phyloP scores from a whole-genome alignment of 805 yeast species.

The Clavispora phyllophila region DNA sequence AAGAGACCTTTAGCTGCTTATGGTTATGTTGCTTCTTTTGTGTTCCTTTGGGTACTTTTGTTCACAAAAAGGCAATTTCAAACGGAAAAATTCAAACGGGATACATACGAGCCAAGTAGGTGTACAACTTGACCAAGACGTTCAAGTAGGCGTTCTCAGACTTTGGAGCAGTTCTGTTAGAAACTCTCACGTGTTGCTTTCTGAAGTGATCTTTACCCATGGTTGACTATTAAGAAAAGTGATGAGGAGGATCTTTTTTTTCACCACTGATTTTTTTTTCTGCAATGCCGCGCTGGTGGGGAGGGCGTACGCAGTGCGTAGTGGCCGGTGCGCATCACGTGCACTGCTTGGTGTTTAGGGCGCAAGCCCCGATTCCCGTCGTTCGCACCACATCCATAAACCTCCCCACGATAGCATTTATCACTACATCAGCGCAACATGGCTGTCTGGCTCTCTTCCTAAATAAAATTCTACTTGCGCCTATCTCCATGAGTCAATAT shows the following conservation, averaged over 20 bases:
- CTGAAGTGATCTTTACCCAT: conserved; percentile 98
- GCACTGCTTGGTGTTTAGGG: background rate
- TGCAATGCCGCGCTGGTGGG: background rate
- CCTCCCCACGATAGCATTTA: too few species aligned
- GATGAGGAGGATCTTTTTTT: conserved; percentile 1
- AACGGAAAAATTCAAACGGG: conserved; percentile 1
- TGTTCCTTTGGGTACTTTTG: background rate
- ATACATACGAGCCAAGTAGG: conserved; percentile 98
- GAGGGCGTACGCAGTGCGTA: conserved; percentile 1
- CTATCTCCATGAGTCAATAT: too few species aligned
- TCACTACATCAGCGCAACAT: too few species aligned
- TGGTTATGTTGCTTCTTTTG: conserved; percentile 1
- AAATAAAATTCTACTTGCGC: too few species aligned
- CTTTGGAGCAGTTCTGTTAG: conserved; percentile 99
- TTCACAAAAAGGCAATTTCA: background rate
- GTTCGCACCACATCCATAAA: too few species aligned
- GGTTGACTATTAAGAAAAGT: conserved; percentile 15
- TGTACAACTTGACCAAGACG: conserved; percentile 95
- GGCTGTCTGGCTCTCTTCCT: too few species aligned
- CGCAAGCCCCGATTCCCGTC: background rate
- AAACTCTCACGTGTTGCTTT: conserved; percentile 92
- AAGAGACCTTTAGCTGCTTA: background rate
- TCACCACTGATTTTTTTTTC: conserved; percentile 5
- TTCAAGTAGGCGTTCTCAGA: conserved; percentile 98
- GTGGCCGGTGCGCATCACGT: background rate